Evolutionary conservation across 169 alveolate species (phyloP), one percentile per base, ranked within the genome.

Genomic region (Cryptosporidium meleagridis): DNA sequence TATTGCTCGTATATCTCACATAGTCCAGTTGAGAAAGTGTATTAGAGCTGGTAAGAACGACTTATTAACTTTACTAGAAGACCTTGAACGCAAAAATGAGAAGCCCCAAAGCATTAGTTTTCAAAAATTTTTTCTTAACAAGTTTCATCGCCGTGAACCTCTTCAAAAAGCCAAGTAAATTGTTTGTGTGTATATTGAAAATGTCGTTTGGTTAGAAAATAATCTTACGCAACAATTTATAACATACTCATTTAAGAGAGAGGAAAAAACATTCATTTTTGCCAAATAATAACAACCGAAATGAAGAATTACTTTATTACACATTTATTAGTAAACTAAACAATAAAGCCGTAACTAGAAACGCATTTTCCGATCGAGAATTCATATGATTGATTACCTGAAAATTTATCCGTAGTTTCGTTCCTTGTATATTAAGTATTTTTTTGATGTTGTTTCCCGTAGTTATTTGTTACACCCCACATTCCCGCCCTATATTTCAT

Each of bases 71-170:
- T 14, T 31, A 33, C 14, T 65, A 29, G 72, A 65, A 65, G 48
- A 65, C 16, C 41, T 65, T n/a, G 72, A 65, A 33, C 14, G 18
- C 31, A 65, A 8, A 18, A 65, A 37, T 65, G 14, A 37, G 0
- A 65, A 33, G 23, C 72, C 48, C 72, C 41, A 65, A 65, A 7
- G 51, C 14, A 65, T 52, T 65, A 65, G n/a, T 29, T 33, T 10
- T 37, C 18, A 41, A 12, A 1, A 21, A 23, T n/a, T n/a, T 55
- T 23, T 9, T 21, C 12, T 26, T 21, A 55, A n/a, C 35, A 55
- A 23, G 35, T 2, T 55, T 9, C 18, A 41, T 18, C 9, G 14
- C 37, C 9, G 14, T 23, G 12, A 55, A 55, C 23, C 10, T 55
- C 4, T 23, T 26, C 3, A 21, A 55, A 55, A n/a, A n/a, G 9